Base-by-base conservation (phyloP, 495 filamentous ascomycete species). In the Penicillium mononematosum region DNA sequence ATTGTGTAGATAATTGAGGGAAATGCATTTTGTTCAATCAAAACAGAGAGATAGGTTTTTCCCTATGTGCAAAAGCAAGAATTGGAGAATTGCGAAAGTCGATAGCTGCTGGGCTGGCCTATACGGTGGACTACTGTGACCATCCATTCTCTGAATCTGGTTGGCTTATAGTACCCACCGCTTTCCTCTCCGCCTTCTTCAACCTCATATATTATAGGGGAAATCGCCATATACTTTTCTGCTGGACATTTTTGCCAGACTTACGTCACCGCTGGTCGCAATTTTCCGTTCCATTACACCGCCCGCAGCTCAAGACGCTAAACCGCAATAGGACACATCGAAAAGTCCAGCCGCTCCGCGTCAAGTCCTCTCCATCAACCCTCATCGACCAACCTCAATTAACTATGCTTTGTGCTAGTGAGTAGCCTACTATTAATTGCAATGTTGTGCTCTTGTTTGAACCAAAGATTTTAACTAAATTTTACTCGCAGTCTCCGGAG, bases 401-500 rank as follows among this genome's bases (percentile, higher is more conserved):
- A 58, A 70, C 58, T 62, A 77, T 91, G 88, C 75, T 91, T 70
- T 91, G 88, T 75, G 87, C 86, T 81, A 88, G 88, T 91, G 72
- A 75, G 84, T 78, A 19, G 38, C 16, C 29, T 29, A 17, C 2
- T 6, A 6, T 19, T n/a, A 5, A 38, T n/a, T 20, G n/a, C 32
- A 17, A 36, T 45, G 19, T 2, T 36, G 4, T 36, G 22, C 29
- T 24, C 10, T 10, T 25, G 11, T 27, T 56, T 20, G 11, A 7
- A 51, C 3, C 24, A 3, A 17, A 12, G 55, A 29, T 19, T 53
- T 58, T 75, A 50, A 73, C 53, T 38, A 61, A 53, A 55, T 51
- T 65, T 54, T 50, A 36, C 39, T 44, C 56, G 47, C 66, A 97
- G 92, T 99, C 69, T 99, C 94, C 45, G 94, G 94, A 75, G 95